A percentile compares a stretch with the other conserved stretches of the same genome.
Evolutionary conservation across 345 rosid species (phyloP).

Genomic region (Anastatica hierochuntica): DNA sequence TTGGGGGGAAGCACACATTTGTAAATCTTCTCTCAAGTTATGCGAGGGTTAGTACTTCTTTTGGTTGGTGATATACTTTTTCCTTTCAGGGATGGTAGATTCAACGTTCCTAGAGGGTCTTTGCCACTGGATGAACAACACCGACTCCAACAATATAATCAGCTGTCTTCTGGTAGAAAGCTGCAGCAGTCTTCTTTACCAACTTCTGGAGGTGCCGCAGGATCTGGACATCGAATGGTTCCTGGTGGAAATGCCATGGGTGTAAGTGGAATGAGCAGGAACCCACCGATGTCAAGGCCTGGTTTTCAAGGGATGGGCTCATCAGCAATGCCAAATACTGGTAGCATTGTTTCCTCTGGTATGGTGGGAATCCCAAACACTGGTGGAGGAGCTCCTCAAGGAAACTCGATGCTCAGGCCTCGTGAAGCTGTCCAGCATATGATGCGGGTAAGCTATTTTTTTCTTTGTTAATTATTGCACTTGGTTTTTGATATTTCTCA

Average conservation of each 20-base stretch:
- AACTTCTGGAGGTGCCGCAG: constrained; percentile 54
- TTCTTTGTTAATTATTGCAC: not conserved
- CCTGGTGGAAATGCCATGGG: constrained; percentile 72
- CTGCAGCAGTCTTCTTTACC: constrained; percentile 65
- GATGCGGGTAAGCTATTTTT: constrained; percentile 50
- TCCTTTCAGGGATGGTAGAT: constrained; percentile 61
- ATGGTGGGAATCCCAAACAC: constrained; percentile 63
- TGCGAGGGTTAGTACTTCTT: not conserved
- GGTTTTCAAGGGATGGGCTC: constrained; percentile 72
- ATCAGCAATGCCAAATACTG: constrained; percentile 54
- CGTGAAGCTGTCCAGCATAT: constrained; percentile 67
- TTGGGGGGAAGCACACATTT: constrained; percentile 3
- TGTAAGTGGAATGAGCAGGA: constrained; percentile 54
- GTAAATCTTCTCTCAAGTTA: constrained; percentile 3
- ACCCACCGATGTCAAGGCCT: constrained; percentile 64
- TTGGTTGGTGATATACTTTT: constrained; percentile 10
- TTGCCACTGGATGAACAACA: constrained; percentile 80
- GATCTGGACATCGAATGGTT: constrained; percentile 49
- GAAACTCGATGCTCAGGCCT: constrained; percentile 66
- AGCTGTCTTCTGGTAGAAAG: constrained; percentile 56
- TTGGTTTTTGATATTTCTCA: not conserved
- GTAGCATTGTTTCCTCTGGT: constrained; percentile 56
- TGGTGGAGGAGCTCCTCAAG: constrained; percentile 59
- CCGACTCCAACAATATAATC: constrained; percentile 60
- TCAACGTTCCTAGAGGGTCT: constrained; percentile 56